Evolutionary conservation across 2,329 filamentous ascomycete genomes (phyloP).

Genomic region (Stachybotrys chlorohalonatus): DNA sequence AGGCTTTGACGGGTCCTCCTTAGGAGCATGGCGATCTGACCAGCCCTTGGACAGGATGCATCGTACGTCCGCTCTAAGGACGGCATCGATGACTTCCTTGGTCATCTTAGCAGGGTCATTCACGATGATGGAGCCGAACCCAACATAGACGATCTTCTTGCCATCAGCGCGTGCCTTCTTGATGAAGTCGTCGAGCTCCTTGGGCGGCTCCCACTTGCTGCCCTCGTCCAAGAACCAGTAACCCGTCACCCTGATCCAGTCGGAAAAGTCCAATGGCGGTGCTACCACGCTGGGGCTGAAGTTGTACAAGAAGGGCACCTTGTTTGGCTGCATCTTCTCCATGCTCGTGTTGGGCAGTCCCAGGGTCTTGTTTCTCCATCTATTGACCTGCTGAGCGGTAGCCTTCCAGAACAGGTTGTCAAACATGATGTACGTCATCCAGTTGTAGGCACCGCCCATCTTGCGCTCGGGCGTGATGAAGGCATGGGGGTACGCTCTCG

Average conservation of each 20-base stretch:
- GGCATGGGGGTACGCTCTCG: slow-evolving; percentile 89
- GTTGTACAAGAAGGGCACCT: slow-evolving; percentile 97
- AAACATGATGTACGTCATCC: slow-evolving; percentile 91
- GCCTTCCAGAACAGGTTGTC: slow-evolving; percentile 96
- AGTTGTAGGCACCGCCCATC: slow-evolving; percentile 92
- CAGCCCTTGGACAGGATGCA: slow-evolving; percentile 95
- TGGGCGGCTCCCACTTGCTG: slow-evolving; percentile 60
- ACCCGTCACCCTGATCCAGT: slow-evolving; percentile 95
- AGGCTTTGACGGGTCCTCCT: slow-evolving; percentile 30
- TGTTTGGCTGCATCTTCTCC: slow-evolving; percentile 90
- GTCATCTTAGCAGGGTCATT: slow-evolving; percentile 83
- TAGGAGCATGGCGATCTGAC: slow-evolving; percentile 68
- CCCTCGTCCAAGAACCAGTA: slow-evolving; percentile 95
- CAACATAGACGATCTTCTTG: slow-evolving; percentile 94
- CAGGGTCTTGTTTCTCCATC: slow-evolving; percentile 78
- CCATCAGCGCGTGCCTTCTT: slow-evolving; percentile 66
- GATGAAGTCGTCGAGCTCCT: slow-evolving; percentile 74
- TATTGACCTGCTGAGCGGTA: slow-evolving; percentile 83
- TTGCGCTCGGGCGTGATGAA: slow-evolving; percentile 90
- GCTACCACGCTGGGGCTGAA: slow-evolving; percentile 92
- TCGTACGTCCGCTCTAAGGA: slow-evolving; percentile 82
- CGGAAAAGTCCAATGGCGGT: slow-evolving; percentile 87
- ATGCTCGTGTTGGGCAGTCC: slow-evolving; percentile 71
- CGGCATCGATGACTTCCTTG: slow-evolving; percentile 84
- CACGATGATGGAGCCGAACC: slow-evolving; percentile 94